These are phyloP conservation scores for Phytophthora pistaciae DNA, from an alignment of 352 stramenopile species.

Conservation along the genomic window DNA sequence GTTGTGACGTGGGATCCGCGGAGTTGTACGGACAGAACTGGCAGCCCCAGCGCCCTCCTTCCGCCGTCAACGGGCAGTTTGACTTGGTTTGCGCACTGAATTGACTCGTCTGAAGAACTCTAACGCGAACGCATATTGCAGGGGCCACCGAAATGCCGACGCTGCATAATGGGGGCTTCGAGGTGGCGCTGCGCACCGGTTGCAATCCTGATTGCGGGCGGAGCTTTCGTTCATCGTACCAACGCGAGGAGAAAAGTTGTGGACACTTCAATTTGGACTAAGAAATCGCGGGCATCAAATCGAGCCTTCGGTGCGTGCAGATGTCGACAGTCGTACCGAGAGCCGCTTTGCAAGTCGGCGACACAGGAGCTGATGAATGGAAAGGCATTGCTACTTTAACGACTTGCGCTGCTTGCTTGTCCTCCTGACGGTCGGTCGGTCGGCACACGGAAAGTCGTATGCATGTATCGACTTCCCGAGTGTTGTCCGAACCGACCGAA, in stretches of 20 bases:
- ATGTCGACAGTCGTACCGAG: not conserved
- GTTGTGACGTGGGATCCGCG: constrained; percentile 1
- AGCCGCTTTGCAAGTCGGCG: not conserved
- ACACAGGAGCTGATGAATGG: not conserved
- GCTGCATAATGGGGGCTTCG: not conserved
- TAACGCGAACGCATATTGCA: not conserved
- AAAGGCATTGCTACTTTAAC: too few relatives aligned
- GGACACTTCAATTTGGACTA: not conserved
- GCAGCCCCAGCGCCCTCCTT: not conserved
- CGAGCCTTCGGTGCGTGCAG: not conserved
- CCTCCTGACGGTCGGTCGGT: too few relatives aligned
- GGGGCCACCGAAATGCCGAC: not conserved
- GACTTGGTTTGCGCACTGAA: not conserved
- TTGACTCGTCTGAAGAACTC: not conserved
- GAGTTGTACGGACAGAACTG: not conserved
- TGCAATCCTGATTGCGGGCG: not conserved
- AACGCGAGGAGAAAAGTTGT: not conserved
- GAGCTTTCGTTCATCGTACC: not conserved
- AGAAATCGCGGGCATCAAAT: not conserved
- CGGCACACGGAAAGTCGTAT: too few relatives aligned
- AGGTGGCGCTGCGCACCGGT: too few relatives aligned
- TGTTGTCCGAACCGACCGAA: too few relatives aligned
- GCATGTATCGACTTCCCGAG: too few relatives aligned
- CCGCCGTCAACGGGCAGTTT: not conserved
- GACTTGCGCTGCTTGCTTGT: too few relatives aligned